phyloP scores from a whole-genome alignment of 2,329 filamentous ascomycete genomes.

The Verticillium alfalfae region DNA sequence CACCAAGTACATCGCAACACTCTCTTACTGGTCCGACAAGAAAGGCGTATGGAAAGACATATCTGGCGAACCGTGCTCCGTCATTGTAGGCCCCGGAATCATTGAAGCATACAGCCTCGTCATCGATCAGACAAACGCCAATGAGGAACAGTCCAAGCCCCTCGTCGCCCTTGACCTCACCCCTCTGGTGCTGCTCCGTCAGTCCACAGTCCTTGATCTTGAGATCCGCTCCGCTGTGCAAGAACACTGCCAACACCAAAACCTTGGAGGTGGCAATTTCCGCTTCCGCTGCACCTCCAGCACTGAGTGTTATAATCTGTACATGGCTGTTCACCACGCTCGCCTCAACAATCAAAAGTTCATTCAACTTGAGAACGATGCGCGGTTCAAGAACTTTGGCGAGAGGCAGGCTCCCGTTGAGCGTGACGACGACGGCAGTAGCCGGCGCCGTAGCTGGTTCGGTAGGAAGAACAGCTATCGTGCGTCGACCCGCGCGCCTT shows the following conservation, averaged over 20 bases:
- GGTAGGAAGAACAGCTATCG: constrained; percentile 61
- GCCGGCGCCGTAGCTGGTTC: constrained; percentile 50
- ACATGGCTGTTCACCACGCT: constrained; percentile 79
- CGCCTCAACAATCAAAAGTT: constrained; percentile 92
- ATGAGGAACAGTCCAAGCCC: constrained; percentile 32
- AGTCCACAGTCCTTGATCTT: constrained; percentile 88
- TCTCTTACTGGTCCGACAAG: constrained; percentile 59
- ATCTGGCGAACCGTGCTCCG: constrained; percentile 42
- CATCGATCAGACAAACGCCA: constrained; percentile 21
- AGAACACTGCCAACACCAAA: constrained; percentile 61
- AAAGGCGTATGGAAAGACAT: constrained; percentile 57
- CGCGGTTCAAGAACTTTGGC: constrained; percentile 66
- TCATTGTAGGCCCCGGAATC: constrained; percentile 52
- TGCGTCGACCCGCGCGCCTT: constrained; percentile 55
- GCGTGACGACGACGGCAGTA: constrained; percentile 40
- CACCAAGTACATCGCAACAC: constrained; percentile 43
- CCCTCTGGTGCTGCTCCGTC: constrained; percentile 81
- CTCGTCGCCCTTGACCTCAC: constrained; percentile 77
- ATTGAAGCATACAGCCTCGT: constrained; percentile 50
- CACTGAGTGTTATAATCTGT: constrained; percentile 75
- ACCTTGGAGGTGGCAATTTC: constrained; percentile 66
- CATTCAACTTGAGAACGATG: constrained; percentile 61
- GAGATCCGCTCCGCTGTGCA: constrained; percentile 87
- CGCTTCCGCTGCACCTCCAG: constrained; percentile 80
- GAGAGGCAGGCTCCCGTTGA: constrained; percentile 45